Evolutionary conservation across 1,284 basidiomycete genomes (phyloP), one percentile per base, ranked within the genome.

Genomic region (Chondrostereum purpureum): DNA sequence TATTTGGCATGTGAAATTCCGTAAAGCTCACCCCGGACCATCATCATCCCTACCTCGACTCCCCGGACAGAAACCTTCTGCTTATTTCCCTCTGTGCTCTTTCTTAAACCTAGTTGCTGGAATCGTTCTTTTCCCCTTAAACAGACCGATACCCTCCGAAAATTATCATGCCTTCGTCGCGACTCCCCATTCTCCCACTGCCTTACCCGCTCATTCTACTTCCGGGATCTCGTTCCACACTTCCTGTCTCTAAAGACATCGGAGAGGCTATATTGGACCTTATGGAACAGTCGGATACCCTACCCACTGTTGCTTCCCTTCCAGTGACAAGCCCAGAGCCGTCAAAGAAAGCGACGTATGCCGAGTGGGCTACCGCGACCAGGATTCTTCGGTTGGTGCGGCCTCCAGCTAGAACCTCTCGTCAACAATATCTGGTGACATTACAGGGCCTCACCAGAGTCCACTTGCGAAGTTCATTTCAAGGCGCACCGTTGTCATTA

Each of bases 131-230:
- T n/a, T n/a, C n/a, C n/a, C n/a, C n/a, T n/a, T n/a, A n/a, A n/a
- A n/a, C n/a, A n/a, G n/a, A n/a, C n/a, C n/a, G n/a, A n/a, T n/a
- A n/a, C n/a, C n/a, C n/a, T n/a, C n/a, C n/a, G n/a, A n/a, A n/a
- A n/a, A n/a, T n/a, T n/a, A n/a, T n/a, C n/a, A 75, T 74, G 70
- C 60, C 65, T 18, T 61, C 55, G 56, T 61, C 75, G 5, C 68
- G 68, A 48, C 69, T 88, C 4, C 75, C 78, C 2, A 63, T 85
- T 35, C 67, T 88, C 39, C 68, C 73, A 1, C 73, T 88, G 31
- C 72, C 77, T 0, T 68, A 80, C 52, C 86, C 86, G 0, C 64
- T 75, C 41, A 62, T 88, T 46, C 73, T 88, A 17, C 70, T 88
- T 10, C 86, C 85, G 0, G 76, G 76, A 2, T 76, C 80, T 0